These are phyloP conservation scores for Tylopilus plumbeoviolaceoides DNA, from an alignment of 768 basidiomycete species.

Conservation along the genomic window DNA sequence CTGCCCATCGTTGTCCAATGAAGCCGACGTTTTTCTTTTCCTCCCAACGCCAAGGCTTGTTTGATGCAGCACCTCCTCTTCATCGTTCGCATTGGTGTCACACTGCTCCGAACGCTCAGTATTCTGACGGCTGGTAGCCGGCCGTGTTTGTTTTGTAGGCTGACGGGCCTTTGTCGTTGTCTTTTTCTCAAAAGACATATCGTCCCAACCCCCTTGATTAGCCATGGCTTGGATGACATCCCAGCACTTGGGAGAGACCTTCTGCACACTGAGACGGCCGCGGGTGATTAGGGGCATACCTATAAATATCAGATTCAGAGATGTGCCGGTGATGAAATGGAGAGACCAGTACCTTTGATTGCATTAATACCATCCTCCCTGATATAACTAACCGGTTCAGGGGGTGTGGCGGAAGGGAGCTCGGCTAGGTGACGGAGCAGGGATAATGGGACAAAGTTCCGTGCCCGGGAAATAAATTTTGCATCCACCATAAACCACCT, in stretches of 20 bases:
- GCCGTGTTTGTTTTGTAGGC: not conserved
- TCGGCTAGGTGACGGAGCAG: slow-evolving; percentile 65
- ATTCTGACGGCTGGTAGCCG: not conserved
- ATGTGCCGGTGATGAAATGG: not conserved
- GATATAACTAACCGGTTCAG: slow-evolving; percentile 63
- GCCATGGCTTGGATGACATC: slow-evolving; percentile 57
- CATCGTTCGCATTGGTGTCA: not conserved
- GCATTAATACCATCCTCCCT: slow-evolving; percentile 55
- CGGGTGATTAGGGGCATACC: slow-evolving; percentile 78
- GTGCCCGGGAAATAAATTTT: slow-evolving; percentile 58
- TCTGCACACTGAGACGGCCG: slow-evolving; percentile 86
- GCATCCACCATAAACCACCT: slow-evolving; percentile 94
- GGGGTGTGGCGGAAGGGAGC: slow-evolving; percentile 33
- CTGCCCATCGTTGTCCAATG: slow-evolving; percentile 3
- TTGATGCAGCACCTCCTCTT: not conserved
- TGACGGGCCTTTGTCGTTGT: not conserved
- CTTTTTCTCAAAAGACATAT: slow-evolving; percentile 39
- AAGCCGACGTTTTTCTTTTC: slow-evolving; percentile 23
- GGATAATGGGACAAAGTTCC: slow-evolving; percentile 73
- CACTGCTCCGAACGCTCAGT: not conserved
- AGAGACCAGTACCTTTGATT: slow-evolving; percentile 49
- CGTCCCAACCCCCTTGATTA: slow-evolving; percentile 76
- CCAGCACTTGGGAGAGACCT: slow-evolving; percentile 66
- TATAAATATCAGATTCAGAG: slow-evolving; percentile 26
- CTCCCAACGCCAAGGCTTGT: slow-evolving; percentile 4